These are phyloP conservation scores for Didymella segeticola DNA, from an alignment of 2,329 filamentous ascomycete species.

Conservation along the genomic window DNA sequence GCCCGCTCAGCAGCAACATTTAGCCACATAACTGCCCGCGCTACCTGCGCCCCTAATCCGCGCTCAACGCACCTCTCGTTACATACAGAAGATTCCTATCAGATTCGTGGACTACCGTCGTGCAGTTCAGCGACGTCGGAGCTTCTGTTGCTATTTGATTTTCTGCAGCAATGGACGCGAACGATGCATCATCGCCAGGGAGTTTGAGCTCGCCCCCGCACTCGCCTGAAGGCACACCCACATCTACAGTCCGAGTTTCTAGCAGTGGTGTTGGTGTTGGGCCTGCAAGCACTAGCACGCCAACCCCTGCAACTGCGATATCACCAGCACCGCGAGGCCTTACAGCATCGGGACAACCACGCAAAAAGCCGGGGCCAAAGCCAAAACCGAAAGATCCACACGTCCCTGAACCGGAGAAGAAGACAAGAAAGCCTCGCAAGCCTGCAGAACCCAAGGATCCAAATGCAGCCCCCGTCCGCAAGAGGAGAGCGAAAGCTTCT, in stretches of 20 bases:
- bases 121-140: constrained; percentile 1
- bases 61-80: constrained; percentile 2
- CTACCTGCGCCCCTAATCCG: constrained; percentile 7
- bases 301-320: constrained; percentile 40
- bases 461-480: constrained; percentile 55
- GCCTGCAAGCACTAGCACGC: constrained; percentile 34
- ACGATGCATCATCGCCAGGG: constrained; percentile 45
- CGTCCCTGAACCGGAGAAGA: constrained; percentile 50
- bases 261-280: constrained; percentile 40
- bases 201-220: constrained; percentile 48
- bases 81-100: background rate
- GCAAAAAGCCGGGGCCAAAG: constrained; percentile 55
- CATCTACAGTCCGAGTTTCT: constrained; percentile 40
- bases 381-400: constrained; percentile 46
- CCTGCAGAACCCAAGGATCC: constrained; percentile 58
- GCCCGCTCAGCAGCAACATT: constrained; percentile 25
- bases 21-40: constrained; percentile 13
- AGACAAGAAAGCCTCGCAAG: constrained; percentile 55
- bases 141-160: constrained; percentile 13
- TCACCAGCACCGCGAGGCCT: constrained; percentile 41
- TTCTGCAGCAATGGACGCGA: constrained; percentile 40
- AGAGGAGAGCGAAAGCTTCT: constrained; percentile 54
- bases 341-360: constrained; percentile 45
- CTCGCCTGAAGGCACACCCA: constrained; percentile 46
- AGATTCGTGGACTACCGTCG: constrained; percentile 1